Base-by-base conservation (phyloP, 73 alveolate genomes). In the Uronychia setigera region DNA sequence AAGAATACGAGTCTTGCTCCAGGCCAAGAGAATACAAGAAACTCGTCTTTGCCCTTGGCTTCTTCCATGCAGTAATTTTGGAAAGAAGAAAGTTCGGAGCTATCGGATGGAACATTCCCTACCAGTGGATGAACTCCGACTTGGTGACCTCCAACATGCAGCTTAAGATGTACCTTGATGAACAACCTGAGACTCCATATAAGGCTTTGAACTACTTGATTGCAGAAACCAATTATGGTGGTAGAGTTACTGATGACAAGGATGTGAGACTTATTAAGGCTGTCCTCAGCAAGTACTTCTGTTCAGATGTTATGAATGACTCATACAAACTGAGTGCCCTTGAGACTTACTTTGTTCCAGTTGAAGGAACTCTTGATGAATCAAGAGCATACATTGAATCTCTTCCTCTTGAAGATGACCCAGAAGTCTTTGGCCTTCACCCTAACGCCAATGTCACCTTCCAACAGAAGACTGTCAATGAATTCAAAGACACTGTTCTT, bases 31-130 rank as follows among this genome's bases (percentile, higher is more conserved):
- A 98, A 90, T 99, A 93, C 88, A 95, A 98, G 94, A 97, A 96
- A 87, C 93, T 98, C 87, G 93, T 98, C 59, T 99, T 97, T 86
- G 98, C 99, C n/a, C 93, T 99, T 32, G 99, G 99, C 80, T 99
- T 97, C 95, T 98, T 99, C 99, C 99, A 99, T 94, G 99, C 99
- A 0, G 99, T 98, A 74, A 99, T 99, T 81, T 84, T 98, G 79
- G 99, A 99, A 91, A 96, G 99, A 88, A 93, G 99, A 80, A 99
- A 99, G 95, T 99, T 98, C 97, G 99, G 99, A 29, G 99, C 99
- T 34, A 96, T 99, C 33, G 99, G 99, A 19, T 99, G 99, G 99
- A 98, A 98, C 95, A 98, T 98, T 79, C 99, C 99, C 19, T 99
- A 99, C 86, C 99, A 99, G 84, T 99, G 99, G 99, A 99, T 98